Conservation (phyloP, 768 basidiomycete species). For the Hypholoma fasciculare region DNA sequence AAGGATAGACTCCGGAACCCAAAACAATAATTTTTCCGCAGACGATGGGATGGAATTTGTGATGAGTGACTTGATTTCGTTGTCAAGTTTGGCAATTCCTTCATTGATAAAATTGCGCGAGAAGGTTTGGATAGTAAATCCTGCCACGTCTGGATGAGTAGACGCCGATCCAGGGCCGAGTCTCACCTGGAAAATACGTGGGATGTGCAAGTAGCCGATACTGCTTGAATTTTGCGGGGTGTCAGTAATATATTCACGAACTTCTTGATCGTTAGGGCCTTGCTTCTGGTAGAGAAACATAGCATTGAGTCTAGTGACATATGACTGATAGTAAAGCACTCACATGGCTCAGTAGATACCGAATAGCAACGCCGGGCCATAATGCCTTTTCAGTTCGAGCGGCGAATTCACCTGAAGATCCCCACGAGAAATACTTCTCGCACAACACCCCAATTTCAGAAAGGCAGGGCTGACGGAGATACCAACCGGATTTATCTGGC, state of each 20-base stretch:
- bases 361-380: slow-evolving; percentile 13
- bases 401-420: not conserved
- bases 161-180: not conserved
- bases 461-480: not conserved
- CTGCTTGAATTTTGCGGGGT: not conserved
- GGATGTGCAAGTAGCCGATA: not conserved
- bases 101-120: not conserved
- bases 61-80: too few species aligned
- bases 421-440: slow-evolving; percentile 17
- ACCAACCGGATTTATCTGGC: not conserved
- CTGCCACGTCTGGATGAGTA: not conserved
- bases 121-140: not conserved
- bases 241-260: not conserved
- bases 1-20: slow-evolving; percentile 8
- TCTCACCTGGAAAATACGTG: not conserved
- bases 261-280: not conserved
- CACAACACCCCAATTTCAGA: not conserved
- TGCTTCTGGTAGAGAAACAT: not conserved
- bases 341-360: slow-evolving; percentile 8
- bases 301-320: not conserved
- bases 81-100: not conserved
- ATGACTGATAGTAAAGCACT: not conserved
- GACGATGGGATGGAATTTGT: not conserved
- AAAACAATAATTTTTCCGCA: not conserved
- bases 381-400: not conserved